These are phyloP conservation scores for Nasturtium officinale DNA, from an alignment of 345 rosid genomes.

Conservation along the genomic window DNA sequence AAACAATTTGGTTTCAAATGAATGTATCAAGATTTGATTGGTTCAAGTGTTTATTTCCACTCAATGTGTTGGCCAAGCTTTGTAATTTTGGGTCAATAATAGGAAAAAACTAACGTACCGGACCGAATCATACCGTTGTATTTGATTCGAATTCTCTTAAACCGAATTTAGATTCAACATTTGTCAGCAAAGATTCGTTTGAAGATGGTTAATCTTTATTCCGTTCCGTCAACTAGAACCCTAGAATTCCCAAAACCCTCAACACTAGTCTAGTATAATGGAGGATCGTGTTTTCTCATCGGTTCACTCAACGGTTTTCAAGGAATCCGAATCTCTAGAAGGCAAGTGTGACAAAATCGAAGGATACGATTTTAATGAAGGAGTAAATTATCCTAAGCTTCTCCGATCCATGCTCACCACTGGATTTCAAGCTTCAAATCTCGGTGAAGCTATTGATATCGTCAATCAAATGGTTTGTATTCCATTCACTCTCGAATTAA, in stretches of 20 bases:
- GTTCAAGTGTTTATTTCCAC: constrained; percentile 1
- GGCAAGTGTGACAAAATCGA: constrained; percentile 65
- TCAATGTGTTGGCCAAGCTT: background rate
- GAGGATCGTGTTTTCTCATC: constrained; percentile 52
- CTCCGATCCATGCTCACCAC: constrained; percentile 77
- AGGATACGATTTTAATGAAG: constrained; percentile 84
- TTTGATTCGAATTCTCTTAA: background rate
- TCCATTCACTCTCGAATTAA: background rate
- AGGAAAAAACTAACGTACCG: background rate
- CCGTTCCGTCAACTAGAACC: constrained; percentile 25
- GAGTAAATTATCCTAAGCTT: constrained; percentile 61
- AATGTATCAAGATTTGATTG: constrained; percentile 16
- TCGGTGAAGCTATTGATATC: constrained; percentile 76
- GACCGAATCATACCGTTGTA: constrained; percentile 3
- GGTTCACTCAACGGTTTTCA: constrained; percentile 72
- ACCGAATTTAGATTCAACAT: constrained; percentile 17
- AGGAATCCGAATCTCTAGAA: constrained; percentile 69
- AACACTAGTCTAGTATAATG: constrained; percentile 32
- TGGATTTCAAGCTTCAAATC: constrained; percentile 96
- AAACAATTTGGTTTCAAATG: constrained; percentile 14
- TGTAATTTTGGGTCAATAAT: too few species aligned
- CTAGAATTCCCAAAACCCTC: constrained; percentile 31
- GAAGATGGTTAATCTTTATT: background rate
- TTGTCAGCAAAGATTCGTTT: constrained; percentile 11
- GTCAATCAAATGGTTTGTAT: constrained; percentile 77